Conservation (phyloP, 306 rosid species). For the Casuarina equisetifolia region DNA sequence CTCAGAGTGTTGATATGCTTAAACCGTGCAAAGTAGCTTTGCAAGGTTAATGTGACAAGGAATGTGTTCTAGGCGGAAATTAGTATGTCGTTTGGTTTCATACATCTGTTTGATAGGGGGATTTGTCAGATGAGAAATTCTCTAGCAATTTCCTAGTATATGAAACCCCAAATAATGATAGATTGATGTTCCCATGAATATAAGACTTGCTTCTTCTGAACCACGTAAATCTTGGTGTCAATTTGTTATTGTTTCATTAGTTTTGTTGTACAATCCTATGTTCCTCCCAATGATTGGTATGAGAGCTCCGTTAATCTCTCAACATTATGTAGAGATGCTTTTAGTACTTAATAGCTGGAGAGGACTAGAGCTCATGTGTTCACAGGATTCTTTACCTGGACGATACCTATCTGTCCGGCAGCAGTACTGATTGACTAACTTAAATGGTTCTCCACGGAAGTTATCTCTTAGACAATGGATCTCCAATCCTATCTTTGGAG, state of each 20-base stretch:
- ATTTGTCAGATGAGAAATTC: too few relatives aligned
- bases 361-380: neutral
- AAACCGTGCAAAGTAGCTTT: neutral
- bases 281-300: too few relatives aligned
- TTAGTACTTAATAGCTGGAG: neutral
- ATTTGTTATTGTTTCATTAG: too few relatives aligned
- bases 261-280: too few relatives aligned
- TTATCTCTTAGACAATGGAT: neutral
- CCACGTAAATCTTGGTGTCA: too few relatives aligned
- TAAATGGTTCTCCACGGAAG: neutral
- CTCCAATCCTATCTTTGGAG: neutral
- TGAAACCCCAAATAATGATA: too few relatives aligned
- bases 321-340: too few relatives aligned
- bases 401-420: neutral
- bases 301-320: too few relatives aligned
- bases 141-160: too few relatives aligned
- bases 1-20: neutral
- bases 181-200: too few relatives aligned
- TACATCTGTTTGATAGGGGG: neutral
- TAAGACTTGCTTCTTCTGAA: too few relatives aligned
- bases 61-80: neutral
- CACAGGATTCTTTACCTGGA: neutral
- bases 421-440: neutral
- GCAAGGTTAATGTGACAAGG: neutral
- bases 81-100: neutral